phyloP scores from a whole-genome alignment of 768 basidiomycete species.

The Clitopilus hobsonii region DNA sequence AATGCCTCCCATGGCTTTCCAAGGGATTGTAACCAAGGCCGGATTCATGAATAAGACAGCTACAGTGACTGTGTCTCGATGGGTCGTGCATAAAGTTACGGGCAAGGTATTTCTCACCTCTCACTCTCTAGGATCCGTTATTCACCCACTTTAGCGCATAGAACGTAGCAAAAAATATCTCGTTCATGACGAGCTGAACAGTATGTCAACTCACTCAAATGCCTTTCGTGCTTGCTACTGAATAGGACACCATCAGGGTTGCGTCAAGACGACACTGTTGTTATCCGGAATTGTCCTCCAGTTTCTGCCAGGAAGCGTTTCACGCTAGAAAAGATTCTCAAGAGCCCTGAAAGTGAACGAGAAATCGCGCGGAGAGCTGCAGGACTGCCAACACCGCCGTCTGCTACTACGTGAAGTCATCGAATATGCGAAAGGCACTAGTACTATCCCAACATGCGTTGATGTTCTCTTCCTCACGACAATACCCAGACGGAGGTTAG shows the following conservation, averaged over 20 bases:
- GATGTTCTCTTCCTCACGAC: no score
- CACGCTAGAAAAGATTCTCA: conserved; percentile 59
- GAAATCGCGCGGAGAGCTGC: conserved; percentile 27
- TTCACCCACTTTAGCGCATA: conserved; percentile 55
- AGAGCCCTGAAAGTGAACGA: conserved; percentile 64
- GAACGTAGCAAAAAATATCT: conserved; percentile 76
- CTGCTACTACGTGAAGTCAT: neutral
- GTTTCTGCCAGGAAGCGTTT: conserved; percentile 78
- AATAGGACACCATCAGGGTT: conserved; percentile 39
- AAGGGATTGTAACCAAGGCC: conserved; percentile 73
- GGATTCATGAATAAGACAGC: conserved; percentile 84
- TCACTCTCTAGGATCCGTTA: no score
- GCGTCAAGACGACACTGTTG: conserved; percentile 63
- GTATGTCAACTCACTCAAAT: conserved; percentile 28
- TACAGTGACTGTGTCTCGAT: conserved; percentile 77
- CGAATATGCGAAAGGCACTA: neutral
- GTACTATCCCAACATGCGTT: conserved; percentile 2
- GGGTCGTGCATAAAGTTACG: conserved; percentile 66
- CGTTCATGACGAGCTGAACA: conserved; percentile 67
- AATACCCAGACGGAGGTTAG: no score
- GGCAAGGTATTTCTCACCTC: no score
- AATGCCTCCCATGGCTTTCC: conserved; percentile 79
- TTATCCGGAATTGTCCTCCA: conserved; percentile 79
- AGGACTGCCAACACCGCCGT: neutral
- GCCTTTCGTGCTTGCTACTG: neutral